These are phyloP conservation scores for Colletotrichum cuscutae DNA, from an alignment of 2,329 filamentous ascomycete species.

Conservation along the genomic window DNA sequence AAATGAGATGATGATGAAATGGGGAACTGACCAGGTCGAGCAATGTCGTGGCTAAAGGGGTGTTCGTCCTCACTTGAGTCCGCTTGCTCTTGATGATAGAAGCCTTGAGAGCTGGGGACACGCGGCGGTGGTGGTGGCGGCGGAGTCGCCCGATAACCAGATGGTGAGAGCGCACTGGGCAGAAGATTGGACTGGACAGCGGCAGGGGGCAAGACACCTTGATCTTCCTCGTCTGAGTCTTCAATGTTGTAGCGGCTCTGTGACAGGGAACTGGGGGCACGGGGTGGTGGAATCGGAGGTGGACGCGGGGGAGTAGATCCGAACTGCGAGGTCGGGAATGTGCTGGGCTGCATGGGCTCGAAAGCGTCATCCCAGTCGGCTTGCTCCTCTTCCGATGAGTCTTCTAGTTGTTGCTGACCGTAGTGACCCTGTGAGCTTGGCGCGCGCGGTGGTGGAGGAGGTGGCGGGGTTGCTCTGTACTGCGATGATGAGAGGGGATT, in stretches of 20 bases:
- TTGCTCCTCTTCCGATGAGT: constrained; percentile 18
- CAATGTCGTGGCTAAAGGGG: constrained; percentile 2
- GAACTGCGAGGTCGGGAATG: not conserved
- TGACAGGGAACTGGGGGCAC: not conserved
- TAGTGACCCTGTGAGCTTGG: constrained; percentile 11
- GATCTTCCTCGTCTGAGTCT: constrained; percentile 17
- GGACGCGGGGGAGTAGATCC: not conserved
- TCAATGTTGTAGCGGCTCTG: constrained; percentile 6
- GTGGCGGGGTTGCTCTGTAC: not conserved
- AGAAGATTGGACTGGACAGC: not conserved
- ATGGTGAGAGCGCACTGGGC: not conserved
- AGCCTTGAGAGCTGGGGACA: constrained; percentile 15
- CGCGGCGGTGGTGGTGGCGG: constrained; percentile 16
- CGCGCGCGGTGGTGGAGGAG: not conserved
- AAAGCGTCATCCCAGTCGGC: constrained; percentile 10
- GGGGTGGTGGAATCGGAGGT: constrained; percentile 1
- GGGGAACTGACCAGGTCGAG: constrained; percentile 34
- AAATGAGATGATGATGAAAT: constrained; percentile 34
- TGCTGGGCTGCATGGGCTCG: not conserved
- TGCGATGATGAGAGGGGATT: not conserved
- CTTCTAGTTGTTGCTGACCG: not conserved
- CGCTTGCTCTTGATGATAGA: constrained; percentile 30
- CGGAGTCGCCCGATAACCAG: not conserved
- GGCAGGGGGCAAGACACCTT: constrained; percentile 14
- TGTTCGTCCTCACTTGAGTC: constrained; percentile 33